phyloP scores from a whole-genome alignment of 2,329 filamentous ascomycete species.

The Alternaria conjuncta region DNA sequence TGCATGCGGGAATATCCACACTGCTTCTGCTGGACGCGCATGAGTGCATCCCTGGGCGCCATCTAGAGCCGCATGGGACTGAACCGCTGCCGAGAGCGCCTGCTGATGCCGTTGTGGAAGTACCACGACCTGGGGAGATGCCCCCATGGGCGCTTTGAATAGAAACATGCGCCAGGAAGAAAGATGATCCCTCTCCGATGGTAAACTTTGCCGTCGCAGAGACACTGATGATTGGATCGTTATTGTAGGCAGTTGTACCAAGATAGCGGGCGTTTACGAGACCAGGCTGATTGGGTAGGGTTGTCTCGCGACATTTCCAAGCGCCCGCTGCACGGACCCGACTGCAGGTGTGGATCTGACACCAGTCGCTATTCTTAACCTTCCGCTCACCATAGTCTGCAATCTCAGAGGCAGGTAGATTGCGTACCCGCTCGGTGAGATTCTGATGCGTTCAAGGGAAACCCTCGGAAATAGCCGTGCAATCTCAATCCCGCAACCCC shows the following conservation, averaged over 20 bases:
- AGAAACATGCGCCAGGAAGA: constrained; percentile 23
- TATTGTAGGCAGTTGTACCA: constrained; percentile 17
- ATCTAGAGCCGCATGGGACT: constrained; percentile 30
- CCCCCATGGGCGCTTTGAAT: constrained; percentile 39
- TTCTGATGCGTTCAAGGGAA: not conserved
- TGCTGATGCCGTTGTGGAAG: constrained; percentile 36
- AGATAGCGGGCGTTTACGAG: constrained; percentile 30
- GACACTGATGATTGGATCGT: constrained; percentile 28
- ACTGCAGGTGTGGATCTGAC: constrained; percentile 13
- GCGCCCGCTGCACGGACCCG: constrained; percentile 20
- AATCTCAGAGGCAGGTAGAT: not conserved
- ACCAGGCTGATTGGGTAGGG: constrained; percentile 24
- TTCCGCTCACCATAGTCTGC: constrained; percentile 3
- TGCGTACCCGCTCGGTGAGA: constrained; percentile 12
- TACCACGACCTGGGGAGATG: constrained; percentile 23
- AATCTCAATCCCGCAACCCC: constrained; percentile 2
- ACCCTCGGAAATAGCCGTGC: not conserved
- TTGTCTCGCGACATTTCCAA: constrained; percentile 9
- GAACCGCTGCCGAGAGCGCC: constrained; percentile 32
- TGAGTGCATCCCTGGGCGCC: constrained; percentile 25
- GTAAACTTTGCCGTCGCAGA: constrained; percentile 15
- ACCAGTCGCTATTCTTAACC: constrained; percentile 23
- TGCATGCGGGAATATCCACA: constrained; percentile 24
- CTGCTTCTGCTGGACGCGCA: constrained; percentile 26
- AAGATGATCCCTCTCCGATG: constrained; percentile 29